These are phyloP conservation scores for Brassica juncea DNA, from an alignment of 345 rosid species.

Conservation along the genomic window DNA sequence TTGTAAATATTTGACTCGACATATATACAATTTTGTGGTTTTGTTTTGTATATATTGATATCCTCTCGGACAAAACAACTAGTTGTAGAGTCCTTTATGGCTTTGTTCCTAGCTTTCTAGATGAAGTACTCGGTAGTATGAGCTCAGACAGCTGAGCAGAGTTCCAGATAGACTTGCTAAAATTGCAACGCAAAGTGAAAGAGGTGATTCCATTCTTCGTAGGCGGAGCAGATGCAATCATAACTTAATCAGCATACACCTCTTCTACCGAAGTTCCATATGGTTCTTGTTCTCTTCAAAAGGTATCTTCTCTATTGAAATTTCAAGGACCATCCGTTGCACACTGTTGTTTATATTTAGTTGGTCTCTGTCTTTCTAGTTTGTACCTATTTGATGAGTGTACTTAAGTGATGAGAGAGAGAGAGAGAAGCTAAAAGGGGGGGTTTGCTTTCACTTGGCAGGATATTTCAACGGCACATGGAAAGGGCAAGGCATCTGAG, in stretches of 20 bases:
- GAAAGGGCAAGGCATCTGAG: slow-evolving; percentile 49
- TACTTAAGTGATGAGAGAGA: not conserved
- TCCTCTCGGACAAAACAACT: too few relatives aligned
- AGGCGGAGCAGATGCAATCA: too few relatives aligned
- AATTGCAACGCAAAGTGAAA: too few relatives aligned
- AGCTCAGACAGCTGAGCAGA: too few relatives aligned
- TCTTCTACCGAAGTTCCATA: slow-evolving; percentile 43
- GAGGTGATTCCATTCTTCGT: too few relatives aligned
- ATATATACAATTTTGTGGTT: too few relatives aligned
- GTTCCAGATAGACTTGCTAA: too few relatives aligned
- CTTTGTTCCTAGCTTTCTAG: too few relatives aligned
- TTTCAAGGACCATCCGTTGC: not conserved
- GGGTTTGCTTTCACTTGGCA: slow-evolving; percentile 35
- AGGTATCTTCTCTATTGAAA: slow-evolving; percentile 28
- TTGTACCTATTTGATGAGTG: not conserved
- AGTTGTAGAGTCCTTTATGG: too few relatives aligned
- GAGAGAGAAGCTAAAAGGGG: not conserved
- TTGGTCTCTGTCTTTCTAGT: not conserved
- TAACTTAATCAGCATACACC: not conserved
- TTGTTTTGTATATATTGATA: too few relatives aligned
- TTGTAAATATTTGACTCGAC: too few relatives aligned
- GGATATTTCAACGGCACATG: slow-evolving; percentile 45
- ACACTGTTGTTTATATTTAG: not conserved
- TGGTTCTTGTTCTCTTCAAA: slow-evolving; percentile 43
- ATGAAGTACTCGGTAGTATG: too few relatives aligned